Base-by-base conservation (phyloP, 2,329 filamentous ascomycete species). In the Microsporum canis region DNA sequence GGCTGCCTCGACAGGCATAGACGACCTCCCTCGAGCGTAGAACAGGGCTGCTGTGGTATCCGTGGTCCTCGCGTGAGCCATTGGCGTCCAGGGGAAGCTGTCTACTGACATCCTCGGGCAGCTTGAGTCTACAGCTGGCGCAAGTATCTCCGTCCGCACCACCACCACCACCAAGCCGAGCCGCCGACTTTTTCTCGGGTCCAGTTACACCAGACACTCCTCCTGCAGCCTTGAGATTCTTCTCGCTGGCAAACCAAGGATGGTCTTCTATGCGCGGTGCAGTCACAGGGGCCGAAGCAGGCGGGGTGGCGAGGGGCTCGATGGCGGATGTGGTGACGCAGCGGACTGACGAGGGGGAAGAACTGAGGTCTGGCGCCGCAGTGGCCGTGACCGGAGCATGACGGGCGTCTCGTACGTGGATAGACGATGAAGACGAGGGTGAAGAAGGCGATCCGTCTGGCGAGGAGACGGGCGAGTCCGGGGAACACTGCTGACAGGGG, bases 111-210 rank as follows among this genome's bases (percentile, higher is more conserved):
- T 77, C 76, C 65, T 80, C 79, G 6, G 82, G 81, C 1, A 84
- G 72, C 5, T 78, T 77, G 67, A 84, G 77, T 64, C 76, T 79
- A 70, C 82, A 84, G 69, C 81, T 83, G 60, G 81, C 80, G 70
- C 82, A 84, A 10, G 77, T 79, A 53, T 82, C 80, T 47, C 76
- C 74, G 60, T 82, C 79, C 1, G 75, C 68, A 45, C 72, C 71
- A 45, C 73, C 68, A n/a, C 72, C 73, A 65, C 38, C 38, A 5
- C 39, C 39, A 43, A 43, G 17, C 39, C 39, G n/a, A 23, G 39
- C 10, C 4, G 39, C 39, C 5, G 39, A 14, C 39, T 43, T 43
- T 6, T 43, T 43, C 39, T n/a, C 2, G 12, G 14, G 12, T 5
- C 39, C 71, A 47, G 72, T 71, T 45, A 73, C 68, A n/a, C 72